Evolutionary conservation across 1,139 yeast species (phyloP).

Genomic region (Arxiozyma heterogenica): DNA sequence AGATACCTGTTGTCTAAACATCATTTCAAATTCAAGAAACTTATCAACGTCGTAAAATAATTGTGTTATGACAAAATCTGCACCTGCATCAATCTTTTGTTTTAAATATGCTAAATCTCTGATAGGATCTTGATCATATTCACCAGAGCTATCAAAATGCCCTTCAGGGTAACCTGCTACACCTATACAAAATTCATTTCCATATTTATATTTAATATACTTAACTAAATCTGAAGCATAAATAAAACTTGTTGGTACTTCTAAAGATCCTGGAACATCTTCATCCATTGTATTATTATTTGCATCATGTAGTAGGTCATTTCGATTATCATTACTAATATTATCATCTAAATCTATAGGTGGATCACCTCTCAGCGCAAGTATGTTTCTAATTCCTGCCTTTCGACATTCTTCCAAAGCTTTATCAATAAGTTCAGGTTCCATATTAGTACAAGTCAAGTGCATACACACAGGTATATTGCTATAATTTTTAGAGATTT

Average conservation of each 20-base stretch:
- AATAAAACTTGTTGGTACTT: conserved; percentile 41
- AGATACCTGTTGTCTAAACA: conserved; percentile 34
- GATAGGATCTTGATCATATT: conserved; percentile 49
- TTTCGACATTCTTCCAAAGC: conserved; percentile 67
- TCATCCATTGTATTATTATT: conserved; percentile 9
- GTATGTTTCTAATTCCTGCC: conserved; percentile 72
- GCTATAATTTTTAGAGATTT: conserved; percentile 67
- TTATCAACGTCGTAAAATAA: conserved; percentile 61
- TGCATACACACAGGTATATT: conserved; percentile 79
- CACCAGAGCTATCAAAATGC: conserved; percentile 61
- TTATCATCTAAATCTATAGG: conserved; percentile 55
- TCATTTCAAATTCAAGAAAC: conserved; percentile 43
- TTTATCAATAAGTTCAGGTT: conserved; percentile 61
- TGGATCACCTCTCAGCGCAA: conserved; percentile 94
- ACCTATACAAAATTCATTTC: conserved; percentile 74
- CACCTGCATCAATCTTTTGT: conserved; percentile 88
- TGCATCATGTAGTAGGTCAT: conserved; percentile 39
- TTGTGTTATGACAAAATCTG: conserved; percentile 87
- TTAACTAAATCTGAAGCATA: conserved; percentile 77
- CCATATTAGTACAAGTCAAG: conserved; percentile 91
- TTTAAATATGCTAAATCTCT: conserved; percentile 66
- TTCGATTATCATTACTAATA: conserved; percentile 13
- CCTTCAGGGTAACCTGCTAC: conserved; percentile 98
- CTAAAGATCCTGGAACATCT: conserved; percentile 1
- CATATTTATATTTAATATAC: conserved; percentile 61